Base-by-base conservation (phyloP, 805 yeast species). In the Jamesozyma lodderae region DNA sequence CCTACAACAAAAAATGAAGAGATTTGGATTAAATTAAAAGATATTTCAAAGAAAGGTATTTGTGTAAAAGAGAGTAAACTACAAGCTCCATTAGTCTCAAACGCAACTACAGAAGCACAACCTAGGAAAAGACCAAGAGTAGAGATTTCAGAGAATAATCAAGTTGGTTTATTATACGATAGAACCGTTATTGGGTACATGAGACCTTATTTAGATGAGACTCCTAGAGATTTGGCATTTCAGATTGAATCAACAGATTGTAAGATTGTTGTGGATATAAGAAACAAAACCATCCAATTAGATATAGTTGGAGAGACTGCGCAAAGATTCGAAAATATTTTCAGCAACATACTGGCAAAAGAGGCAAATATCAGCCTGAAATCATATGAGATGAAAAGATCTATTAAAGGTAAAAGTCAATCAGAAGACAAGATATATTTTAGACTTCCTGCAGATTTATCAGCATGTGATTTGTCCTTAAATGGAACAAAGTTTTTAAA, bases 1-100 rank as follows among this genome's bases (percentile, higher is more conserved):
- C 81, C 84, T 0, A 67, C 73, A 45, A 52, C 67, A 0, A 48
- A 53, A 2, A 44, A 48, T 1, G 76, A 77, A 45, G 92, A 81
- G 46, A 81, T 87, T 8, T 46, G 74, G 1, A 40, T 84, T 2
- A 55, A 66, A 20, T 42, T 78, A 26, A 46, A 55, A 25, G 79
- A 81, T 53, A 30, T 79, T 15, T 62, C 60, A 34, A 52, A 55
- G 18, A 54, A 57, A 22, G 72, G 77, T 1, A 35, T 66, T 15
- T 17, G n/a, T 4, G 4, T 21, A 4, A 7, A 20, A 11, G 23
- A n/a, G n/a, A n/a, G n/a, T n/a, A n/a, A 18, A 9, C 23, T 27
- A 10, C 13, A 4, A 19, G 20, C 23, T 13, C 22, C 26, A 11
- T 27, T 19, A 13, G 27, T n/a, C 18, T n/a, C 13, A 14, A 13